These are phyloP conservation scores for Neospora caninum DNA, from an alignment of 169 alveolate species.

Conservation along the genomic window DNA sequence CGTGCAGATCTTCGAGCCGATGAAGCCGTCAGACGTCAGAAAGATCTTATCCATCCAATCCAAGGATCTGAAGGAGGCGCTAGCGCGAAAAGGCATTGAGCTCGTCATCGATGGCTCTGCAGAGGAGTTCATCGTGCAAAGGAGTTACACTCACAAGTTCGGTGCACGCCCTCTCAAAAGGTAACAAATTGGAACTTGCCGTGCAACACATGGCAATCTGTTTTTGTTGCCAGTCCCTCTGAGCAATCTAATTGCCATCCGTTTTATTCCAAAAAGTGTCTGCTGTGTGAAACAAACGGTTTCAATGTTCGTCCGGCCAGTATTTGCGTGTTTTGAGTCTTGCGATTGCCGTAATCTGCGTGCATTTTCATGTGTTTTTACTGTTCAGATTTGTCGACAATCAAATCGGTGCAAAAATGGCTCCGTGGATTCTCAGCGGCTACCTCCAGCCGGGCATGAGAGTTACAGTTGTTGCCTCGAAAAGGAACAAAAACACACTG, in stretches of 20 bases:
- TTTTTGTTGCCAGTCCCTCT: too few species aligned
- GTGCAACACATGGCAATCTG: too few species aligned
- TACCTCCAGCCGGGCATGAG: slow-evolving; percentile 25
- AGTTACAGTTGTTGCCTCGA: slow-evolving; percentile 5
- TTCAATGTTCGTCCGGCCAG: too few species aligned
- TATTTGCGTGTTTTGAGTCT: too few species aligned
- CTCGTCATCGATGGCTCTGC: slow-evolving; percentile 21
- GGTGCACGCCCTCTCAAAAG: slow-evolving; percentile 50
- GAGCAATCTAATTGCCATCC: not conserved
- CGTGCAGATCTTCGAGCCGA: slow-evolving; percentile 54
- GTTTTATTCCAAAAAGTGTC: too few species aligned
- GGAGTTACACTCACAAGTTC: slow-evolving; percentile 47
- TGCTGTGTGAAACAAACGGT: too few species aligned
- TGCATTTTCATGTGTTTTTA: not conserved
- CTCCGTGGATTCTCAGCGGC: slow-evolving; percentile 25
- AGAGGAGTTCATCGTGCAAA: slow-evolving; percentile 32
- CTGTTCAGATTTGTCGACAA: slow-evolving; percentile 13
- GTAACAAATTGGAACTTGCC: not conserved
- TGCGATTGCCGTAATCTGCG: too few species aligned
- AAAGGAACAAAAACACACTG: not conserved
- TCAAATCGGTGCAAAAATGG: not conserved
- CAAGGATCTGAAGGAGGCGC: not conserved
- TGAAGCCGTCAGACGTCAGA: slow-evolving; percentile 30
- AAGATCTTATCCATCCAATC: slow-evolving; percentile 19
- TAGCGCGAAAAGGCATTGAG: slow-evolving; percentile 3